Evolutionary conservation across 345 rosid genomes (phyloP).

Genomic region (Hypericum androsaemum): DNA sequence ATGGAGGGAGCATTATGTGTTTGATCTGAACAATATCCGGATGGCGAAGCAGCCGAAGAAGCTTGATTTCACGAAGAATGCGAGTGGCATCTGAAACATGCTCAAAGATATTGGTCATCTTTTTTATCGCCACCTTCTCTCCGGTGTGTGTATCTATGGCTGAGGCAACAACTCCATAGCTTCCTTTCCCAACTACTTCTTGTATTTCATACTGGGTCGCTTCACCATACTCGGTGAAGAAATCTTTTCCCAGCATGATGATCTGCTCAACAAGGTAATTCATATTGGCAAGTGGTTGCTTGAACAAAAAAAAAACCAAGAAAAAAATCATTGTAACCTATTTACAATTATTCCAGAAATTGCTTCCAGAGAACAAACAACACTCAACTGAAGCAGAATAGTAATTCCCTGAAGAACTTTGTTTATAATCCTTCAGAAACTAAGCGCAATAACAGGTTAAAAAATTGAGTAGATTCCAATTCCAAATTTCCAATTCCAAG

Average conservation of each 20-base stretch:
- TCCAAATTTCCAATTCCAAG: no score
- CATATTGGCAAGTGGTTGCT: no score
- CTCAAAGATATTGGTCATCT: conserved; percentile 85
- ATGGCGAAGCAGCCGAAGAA: conserved; percentile 71
- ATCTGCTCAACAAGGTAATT: no score
- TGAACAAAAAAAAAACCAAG: no score
- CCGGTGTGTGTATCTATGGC: conserved; percentile 89
- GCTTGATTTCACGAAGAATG: conserved; percentile 91
- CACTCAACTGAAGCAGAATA: no score
- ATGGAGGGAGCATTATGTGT: conserved; percentile 97
- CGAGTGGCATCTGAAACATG: conserved; percentile 91
- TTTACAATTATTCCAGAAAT: no score
- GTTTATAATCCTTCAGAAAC: no score
- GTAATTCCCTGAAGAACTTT: no score
- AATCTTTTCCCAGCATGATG: conserved; percentile 72
- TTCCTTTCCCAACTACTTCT: conserved; percentile 94
- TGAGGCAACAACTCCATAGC: conserved; percentile 95
- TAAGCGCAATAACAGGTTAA: no score
- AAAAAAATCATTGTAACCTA: no score
- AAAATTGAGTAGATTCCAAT: no score
- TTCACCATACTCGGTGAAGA: conserved; percentile 94
- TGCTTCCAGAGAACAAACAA: no score
- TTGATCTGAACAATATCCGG: conserved; percentile 87
- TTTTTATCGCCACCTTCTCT: conserved; percentile 90
- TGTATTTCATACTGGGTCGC: conserved; percentile 89